These are phyloP conservation scores for Daldinia caldariorum DNA, from an alignment of 495 filamentous ascomycete genomes.

Conservation along the genomic window DNA sequence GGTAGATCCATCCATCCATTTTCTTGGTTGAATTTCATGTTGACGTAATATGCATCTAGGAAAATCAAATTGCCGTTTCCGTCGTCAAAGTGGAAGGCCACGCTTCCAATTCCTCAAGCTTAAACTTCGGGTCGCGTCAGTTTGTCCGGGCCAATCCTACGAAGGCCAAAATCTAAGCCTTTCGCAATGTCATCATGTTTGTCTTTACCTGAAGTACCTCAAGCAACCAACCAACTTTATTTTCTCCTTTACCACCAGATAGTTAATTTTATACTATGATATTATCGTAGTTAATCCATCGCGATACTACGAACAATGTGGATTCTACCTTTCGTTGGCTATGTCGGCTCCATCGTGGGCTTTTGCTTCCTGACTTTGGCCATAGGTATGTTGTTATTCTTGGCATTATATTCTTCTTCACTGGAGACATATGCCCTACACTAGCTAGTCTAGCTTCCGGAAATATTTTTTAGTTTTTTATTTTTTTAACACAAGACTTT, in stretches of 20 bases:
- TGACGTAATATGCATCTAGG: not conserved
- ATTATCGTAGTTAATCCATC: conserved; percentile 10
- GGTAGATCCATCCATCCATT: too few relatives aligned
- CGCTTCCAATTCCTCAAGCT: conserved; percentile 22
- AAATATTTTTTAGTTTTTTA: conserved; percentile 22
- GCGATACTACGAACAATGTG: conserved; percentile 69
- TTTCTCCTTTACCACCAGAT: conserved; percentile 8
- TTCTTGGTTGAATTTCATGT: too few relatives aligned
- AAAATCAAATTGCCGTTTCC: conserved; percentile 27
- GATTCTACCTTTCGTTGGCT: conserved; percentile 90
- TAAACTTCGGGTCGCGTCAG: conserved; percentile 3
- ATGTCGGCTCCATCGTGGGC: conserved; percentile 84
- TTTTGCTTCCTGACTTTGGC: conserved; percentile 94
- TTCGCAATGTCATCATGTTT: conserved; percentile 14
- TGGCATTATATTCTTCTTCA: conserved; percentile 1
- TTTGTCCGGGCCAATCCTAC: conserved; percentile 12
- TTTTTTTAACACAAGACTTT: conserved; percentile 3
- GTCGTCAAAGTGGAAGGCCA: conserved; percentile 27
- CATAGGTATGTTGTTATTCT: conserved; percentile 71
- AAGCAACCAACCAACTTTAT: conserved; percentile 16
- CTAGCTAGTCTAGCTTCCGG: not conserved
- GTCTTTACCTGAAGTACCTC: conserved; percentile 13
- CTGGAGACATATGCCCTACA: not conserved
- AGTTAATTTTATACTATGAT: conserved; percentile 23
- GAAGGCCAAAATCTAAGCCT: not conserved